These are phyloP conservation scores for Xylaria palmicola DNA, from an alignment of 495 filamentous ascomycete genomes.

Conservation along the genomic window DNA sequence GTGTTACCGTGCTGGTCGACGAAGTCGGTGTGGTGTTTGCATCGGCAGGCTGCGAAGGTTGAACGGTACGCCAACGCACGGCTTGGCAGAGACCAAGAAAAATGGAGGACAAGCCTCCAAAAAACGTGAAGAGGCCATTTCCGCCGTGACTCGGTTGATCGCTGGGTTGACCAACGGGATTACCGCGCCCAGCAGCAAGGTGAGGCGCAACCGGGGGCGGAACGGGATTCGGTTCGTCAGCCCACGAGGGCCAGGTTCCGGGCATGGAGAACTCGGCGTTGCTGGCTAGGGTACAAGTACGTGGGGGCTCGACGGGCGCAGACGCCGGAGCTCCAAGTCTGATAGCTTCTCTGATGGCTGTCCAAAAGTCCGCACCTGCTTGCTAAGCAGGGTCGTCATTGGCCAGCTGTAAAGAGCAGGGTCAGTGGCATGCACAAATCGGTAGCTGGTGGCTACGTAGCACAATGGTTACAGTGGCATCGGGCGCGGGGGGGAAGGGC, in stretches of 20 bases:
- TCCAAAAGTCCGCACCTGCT: conserved; percentile 7
- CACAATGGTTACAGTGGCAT: neutral
- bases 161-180: neutral
- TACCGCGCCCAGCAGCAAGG: neutral
- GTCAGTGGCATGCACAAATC: neutral
- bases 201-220: neutral
- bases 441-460: neutral
- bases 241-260: conserved; percentile 13
- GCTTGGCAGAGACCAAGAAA: neutral
- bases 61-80: neutral
- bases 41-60: neutral
- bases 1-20: neutral
- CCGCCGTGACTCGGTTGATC: neutral
- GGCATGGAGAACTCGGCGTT: conserved; percentile 3
- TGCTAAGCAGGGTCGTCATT: conserved; percentile 15
- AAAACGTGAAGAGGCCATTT: neutral
- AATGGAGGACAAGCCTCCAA: neutral
- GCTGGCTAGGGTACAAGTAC: neutral
- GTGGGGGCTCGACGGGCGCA: neutral
- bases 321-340: neutral
- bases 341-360: neutral
- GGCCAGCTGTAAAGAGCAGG: conserved; percentile 4
- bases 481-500: neutral
- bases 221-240: conserved; percentile 2
- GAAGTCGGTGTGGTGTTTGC: neutral